Conservation (phyloP, 257 asterid genomes). For the Petrea volubilis region DNA sequence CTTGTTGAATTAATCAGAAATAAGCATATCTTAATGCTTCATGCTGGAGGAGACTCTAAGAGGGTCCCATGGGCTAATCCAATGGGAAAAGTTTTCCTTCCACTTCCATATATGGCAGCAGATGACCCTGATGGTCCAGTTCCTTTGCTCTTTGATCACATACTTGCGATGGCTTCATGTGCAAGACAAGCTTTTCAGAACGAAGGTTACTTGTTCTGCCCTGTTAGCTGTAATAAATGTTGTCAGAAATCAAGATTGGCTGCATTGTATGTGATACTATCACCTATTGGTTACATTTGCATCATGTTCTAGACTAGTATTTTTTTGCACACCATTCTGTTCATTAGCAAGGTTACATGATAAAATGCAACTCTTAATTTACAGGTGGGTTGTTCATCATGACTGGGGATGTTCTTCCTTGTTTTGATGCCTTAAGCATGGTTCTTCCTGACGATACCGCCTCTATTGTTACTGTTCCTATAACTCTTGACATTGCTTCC, state of each 20-base stretch:
- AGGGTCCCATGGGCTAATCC: slow-evolving; percentile 99
- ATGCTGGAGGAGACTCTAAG: slow-evolving; percentile 99
- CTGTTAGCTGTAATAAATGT: slow-evolving; percentile 32
- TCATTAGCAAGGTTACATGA: slow-evolving; percentile 6
- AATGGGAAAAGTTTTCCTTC: slow-evolving; percentile 97
- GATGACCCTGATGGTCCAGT: slow-evolving; percentile 95
- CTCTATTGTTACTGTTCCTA: slow-evolving; percentile 86
- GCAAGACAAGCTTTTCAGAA: slow-evolving; percentile 86
- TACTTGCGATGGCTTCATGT: slow-evolving; percentile 92
- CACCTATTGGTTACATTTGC: slow-evolving; percentile 28
- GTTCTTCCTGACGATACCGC: slow-evolving; percentile 86
- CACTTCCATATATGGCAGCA: slow-evolving; percentile 89
- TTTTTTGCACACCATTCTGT: slow-evolving; percentile 10
- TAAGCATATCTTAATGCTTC: slow-evolving; percentile 80
- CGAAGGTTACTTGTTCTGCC: slow-evolving; percentile 58
- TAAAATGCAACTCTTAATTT: slow-evolving; percentile 24
- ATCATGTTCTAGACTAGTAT: slow-evolving; percentile 10
- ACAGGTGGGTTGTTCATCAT: slow-evolving; percentile 93
- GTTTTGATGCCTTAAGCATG: slow-evolving; percentile 93
- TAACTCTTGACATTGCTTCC: slow-evolving; percentile 89
- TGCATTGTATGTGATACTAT: slow-evolving; percentile 30
- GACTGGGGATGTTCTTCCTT: slow-evolving; percentile 99
- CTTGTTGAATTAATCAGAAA: slow-evolving; percentile 65
- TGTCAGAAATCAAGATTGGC: slow-evolving; percentile 25
- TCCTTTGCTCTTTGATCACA: slow-evolving; percentile 94